Conservation (phyloP, 192 early-diverging fungal species). For the Entophlyctis luteolus region DNA sequence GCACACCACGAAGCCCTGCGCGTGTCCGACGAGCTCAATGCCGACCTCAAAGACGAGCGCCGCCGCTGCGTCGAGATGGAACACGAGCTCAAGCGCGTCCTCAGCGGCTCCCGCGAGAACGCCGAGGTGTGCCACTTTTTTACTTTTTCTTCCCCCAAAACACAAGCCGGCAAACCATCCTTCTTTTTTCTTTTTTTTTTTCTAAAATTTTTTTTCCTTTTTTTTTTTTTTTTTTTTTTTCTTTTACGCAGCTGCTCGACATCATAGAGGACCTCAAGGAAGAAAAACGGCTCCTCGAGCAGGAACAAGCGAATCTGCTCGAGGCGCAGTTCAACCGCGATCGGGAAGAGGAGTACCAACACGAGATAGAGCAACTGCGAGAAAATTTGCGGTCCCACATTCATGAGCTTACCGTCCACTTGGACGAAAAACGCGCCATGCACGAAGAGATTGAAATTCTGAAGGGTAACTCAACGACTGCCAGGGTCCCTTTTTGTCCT, state of each 20-base stretch:
- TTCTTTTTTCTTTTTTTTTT: constrained; percentile 4
- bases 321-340: constrained; percentile 35
- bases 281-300: constrained; percentile 47
- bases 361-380: constrained; percentile 37
- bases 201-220: background rate
- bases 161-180: no score
- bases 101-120: constrained; percentile 10
- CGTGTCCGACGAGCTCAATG: constrained; percentile 33
- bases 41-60: constrained; percentile 51
- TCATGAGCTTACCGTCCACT: constrained; percentile 16
- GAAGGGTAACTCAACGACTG: constrained; percentile 22
- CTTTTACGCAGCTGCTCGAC: constrained; percentile 29
- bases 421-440: constrained; percentile 34
- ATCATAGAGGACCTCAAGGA: constrained; percentile 48
- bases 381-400: constrained; percentile 30
- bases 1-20: constrained; percentile 38
- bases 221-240: background rate
- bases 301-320: constrained; percentile 43
- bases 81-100: constrained; percentile 20
- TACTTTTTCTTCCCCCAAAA: no score
- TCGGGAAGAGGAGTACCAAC: constrained; percentile 41
- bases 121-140: constrained; percentile 27
- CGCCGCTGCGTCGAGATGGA: constrained; percentile 36
- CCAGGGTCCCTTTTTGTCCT: background rate
- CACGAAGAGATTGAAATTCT: constrained; percentile 21